Evolutionary conservation across 495 filamentous ascomycete genomes (phyloP).

Genomic region (Margaritispora aquatica): DNA sequence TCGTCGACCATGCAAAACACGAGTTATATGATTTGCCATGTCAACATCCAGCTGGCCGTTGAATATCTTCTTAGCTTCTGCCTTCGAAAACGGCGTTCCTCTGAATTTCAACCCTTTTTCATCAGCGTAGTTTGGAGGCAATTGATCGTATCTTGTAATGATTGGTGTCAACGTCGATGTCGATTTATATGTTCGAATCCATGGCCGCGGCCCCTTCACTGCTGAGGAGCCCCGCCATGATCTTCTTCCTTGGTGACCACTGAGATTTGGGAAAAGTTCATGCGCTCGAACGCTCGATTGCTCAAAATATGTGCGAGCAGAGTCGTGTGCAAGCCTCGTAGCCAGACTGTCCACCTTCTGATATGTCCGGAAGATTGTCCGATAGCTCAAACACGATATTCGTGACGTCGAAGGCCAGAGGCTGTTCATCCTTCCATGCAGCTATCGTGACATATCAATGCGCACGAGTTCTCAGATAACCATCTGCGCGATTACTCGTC

Average conservation of each 20-base stretch:
- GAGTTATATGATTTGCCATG: constrained; percentile 59
- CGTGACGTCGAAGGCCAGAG: constrained; percentile 19
- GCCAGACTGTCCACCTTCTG: constrained; percentile 17
- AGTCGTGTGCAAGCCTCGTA: constrained; percentile 12
- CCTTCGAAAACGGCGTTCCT: constrained; percentile 36
- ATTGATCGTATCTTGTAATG: constrained; percentile 31
- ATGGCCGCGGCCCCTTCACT: neutral
- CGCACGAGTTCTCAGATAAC: no score
- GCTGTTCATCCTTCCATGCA: constrained; percentile 15
- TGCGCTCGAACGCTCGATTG: neutral
- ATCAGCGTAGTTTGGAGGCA: constrained; percentile 42
- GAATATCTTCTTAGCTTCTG: constrained; percentile 59
- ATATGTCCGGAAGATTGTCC: constrained; percentile 17
- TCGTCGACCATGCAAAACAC: constrained; percentile 66
- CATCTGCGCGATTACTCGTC: no score
- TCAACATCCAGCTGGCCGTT: constrained; percentile 40
- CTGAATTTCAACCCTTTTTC: constrained; percentile 41
- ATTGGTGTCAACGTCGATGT: constrained; percentile 9
- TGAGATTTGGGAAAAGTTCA: neutral
- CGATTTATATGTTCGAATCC: constrained; percentile 9
- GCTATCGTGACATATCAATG: constrained; percentile 18
- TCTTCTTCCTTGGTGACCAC: neutral
- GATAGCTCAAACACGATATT: constrained; percentile 12
- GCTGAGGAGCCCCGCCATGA: neutral
- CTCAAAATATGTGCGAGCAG: constrained; percentile 12